phyloP scores from a whole-genome alignment of 805 yeast species.

The Kuraishia capsulata region DNA sequence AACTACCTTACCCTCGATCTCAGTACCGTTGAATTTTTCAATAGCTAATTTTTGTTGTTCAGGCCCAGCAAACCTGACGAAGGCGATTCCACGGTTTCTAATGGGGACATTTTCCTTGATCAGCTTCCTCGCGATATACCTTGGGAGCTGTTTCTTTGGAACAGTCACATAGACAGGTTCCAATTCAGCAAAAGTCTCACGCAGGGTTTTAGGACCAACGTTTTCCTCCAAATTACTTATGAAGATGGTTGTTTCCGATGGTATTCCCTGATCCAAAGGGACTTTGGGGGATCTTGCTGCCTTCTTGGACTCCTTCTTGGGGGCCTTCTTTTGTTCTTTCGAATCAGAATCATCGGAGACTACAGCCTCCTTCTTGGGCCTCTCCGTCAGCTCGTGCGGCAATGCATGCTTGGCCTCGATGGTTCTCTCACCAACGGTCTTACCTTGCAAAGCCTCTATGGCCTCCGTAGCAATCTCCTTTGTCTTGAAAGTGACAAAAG shows the following conservation, averaged over 20 bases:
- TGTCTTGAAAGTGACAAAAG: constrained; percentile 48
- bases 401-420: constrained; percentile 42
- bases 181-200: constrained; percentile 34
- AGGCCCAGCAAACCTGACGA: constrained; percentile 41
- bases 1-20: constrained; percentile 56
- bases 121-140: constrained; percentile 30
- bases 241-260: constrained; percentile 51
- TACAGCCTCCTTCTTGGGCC: constrained; percentile 8
- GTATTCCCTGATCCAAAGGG: constrained; percentile 37
- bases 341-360: constrained; percentile 1
- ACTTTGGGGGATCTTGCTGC: constrained; percentile 11
- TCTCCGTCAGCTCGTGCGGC: constrained; percentile 5
- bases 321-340: constrained; percentile 1
- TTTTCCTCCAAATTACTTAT: constrained; percentile 50
- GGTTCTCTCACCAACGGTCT: constrained; percentile 22
- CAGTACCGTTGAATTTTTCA: constrained; percentile 56
- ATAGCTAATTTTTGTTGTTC: constrained; percentile 41
- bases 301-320: constrained; percentile 5
- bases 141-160: constrained; percentile 42
- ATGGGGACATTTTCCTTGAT: constrained; percentile 36
- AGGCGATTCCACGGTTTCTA: constrained; percentile 57
- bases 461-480: constrained; percentile 63
- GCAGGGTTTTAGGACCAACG: constrained; percentile 36
- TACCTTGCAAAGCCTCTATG: constrained; percentile 20
- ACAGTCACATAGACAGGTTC: constrained; percentile 51